phyloP scores from a whole-genome alignment of 805 yeast species.

The Myxozyma kluyveri region DNA sequence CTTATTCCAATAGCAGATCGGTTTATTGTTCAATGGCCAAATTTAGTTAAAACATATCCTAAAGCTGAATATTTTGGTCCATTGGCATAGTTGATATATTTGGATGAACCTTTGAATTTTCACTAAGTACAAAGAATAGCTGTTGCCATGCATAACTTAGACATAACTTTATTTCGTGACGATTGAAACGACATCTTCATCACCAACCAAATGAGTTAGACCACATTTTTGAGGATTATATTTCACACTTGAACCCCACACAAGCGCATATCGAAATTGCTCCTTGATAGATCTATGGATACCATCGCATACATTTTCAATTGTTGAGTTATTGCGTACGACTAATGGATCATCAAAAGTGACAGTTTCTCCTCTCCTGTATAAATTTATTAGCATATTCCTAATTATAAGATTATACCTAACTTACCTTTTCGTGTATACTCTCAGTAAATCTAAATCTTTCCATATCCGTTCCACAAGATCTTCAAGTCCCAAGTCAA shows the following conservation, averaged over 20 bases:
- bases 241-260: constrained; percentile 95
- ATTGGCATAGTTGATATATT: constrained; percentile 48
- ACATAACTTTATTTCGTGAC: constrained; percentile 61
- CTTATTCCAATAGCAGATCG: constrained; percentile 70
- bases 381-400: neutral
- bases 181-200: constrained; percentile 90
- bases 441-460: constrained; percentile 70
- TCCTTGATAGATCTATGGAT: constrained; percentile 90
- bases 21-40: constrained; percentile 88
- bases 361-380: constrained; percentile 73
- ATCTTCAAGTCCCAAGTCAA: constrained; percentile 81
- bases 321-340: constrained; percentile 72
- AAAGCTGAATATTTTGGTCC: constrained; percentile 72
- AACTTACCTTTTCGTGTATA: constrained; percentile 65
- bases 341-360: constrained; percentile 88
- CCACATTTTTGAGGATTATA: constrained; percentile 98
- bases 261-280: constrained; percentile 89
- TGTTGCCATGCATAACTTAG: neutral
- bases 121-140: neutral
- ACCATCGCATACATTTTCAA: constrained; percentile 85
- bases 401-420: neutral
- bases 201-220: constrained; percentile 72
- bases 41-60: constrained; percentile 51
- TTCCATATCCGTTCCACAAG: constrained; percentile 93
- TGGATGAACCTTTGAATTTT: neutral